Evolutionary conservation across 257 asterid genomes (phyloP), one percentile per base, ranked within the genome.

Genomic region (Solanum piurae): DNA sequence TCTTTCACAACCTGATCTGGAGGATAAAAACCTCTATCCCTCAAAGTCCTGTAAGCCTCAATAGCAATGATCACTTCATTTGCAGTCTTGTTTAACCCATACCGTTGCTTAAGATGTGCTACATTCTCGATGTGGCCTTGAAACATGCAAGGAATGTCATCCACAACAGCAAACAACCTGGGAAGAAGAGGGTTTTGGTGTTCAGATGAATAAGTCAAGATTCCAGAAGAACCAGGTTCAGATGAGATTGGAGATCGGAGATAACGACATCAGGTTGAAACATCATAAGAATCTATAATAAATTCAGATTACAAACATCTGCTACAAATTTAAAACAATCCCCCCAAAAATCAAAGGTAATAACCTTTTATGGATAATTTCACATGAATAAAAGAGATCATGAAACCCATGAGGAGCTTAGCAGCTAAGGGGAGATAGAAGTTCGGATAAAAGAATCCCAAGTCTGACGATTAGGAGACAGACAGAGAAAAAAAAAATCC

Each of bases 21-120:
- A 29, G 99, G 99, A 84, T 96, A 96, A 86, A 68, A 99, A 83
- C 99, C 99, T 91, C 99, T 89, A 84, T 97, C 99, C 91, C 99
- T 94, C 94, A 97, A 91, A 27, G 95, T 94, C 88, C 99, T 87
- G 92, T 94, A 97, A 69, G 99, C 99, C 89, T 97, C 99, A 16
- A 97, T 96, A 7, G 96, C 93, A 83, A 96, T 94, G 90, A 92
- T 95, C 58, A 93, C 98, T 91, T 97, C 99, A 84, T 94, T 95
- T 13, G 82, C 49, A 36, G 82, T 20, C 31, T 96, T 94, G 94
- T 88, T 95, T 87, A 97, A 87, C 42, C 99, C 99, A 68, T 97
- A 97, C 88, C 94, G 99, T 94, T 93, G 98, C 94, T 93, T 97
- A 16, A 95, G 99, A 87, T 89, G 94, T 1, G 98, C 98, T 31